Evolutionary conservation across 2,329 filamentous ascomycete species (phyloP).

Genomic region (Rutstroemia sp.): DNA sequence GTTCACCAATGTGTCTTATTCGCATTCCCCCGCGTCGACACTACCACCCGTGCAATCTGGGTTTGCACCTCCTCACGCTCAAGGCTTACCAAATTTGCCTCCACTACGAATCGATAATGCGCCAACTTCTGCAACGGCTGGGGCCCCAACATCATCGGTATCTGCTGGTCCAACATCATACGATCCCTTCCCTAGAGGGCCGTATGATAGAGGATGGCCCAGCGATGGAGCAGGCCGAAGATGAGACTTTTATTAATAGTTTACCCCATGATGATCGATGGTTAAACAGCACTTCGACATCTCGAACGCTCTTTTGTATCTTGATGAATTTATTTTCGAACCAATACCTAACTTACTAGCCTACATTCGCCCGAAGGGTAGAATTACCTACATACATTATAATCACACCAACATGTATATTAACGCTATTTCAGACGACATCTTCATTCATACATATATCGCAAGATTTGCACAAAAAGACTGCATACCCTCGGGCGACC

Average conservation of each 20-base stretch:
- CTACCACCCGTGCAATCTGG: slow-evolving; percentile 24
- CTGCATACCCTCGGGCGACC: slow-evolving; percentile 10
- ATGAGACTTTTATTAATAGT: not conserved
- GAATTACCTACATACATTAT: not conserved
- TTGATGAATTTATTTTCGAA: not conserved
- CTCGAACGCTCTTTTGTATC: not conserved
- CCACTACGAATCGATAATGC: slow-evolving; percentile 26
- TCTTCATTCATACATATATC: slow-evolving; percentile 23
- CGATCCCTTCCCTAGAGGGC: slow-evolving; percentile 20
- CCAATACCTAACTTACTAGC: not conserved
- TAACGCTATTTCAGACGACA: slow-evolving; percentile 24
- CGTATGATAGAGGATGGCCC: slow-evolving; percentile 24
- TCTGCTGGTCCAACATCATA: slow-evolving; percentile 16
- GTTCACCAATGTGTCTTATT: slow-evolving; percentile 22
- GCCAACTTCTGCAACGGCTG: slow-evolving; percentile 9
- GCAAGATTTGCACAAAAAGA: slow-evolving; percentile 10
- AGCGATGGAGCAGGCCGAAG: slow-evolving; percentile 19
- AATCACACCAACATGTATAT: slow-evolving; percentile 15
- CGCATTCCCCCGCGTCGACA: slow-evolving; percentile 23
- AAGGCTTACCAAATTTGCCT: slow-evolving; percentile 22
- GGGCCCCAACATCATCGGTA: slow-evolving; percentile 15
- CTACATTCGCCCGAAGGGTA: not conserved
- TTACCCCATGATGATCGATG: not conserved
- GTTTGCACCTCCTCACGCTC: slow-evolving; percentile 13
- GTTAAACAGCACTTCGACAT: slow-evolving; percentile 5